Evolutionary conservation across 129 eudicot genomes (phyloP).

Genomic region (Smallanthus sonchifolius): DNA sequence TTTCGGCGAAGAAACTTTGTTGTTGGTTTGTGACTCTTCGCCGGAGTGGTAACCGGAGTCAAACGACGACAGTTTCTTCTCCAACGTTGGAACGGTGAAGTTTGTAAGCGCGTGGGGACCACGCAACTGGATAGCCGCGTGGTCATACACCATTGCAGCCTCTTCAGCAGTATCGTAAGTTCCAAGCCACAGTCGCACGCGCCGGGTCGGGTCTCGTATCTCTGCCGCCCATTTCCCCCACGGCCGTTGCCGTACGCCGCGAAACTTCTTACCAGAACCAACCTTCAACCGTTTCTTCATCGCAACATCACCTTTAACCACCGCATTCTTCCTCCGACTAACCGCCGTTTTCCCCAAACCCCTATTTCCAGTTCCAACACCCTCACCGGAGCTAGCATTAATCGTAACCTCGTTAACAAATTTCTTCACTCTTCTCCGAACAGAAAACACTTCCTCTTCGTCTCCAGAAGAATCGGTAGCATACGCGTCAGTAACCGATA

Average conservation of each 20-base stretch:
- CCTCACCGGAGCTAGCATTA: conserved; percentile 20
- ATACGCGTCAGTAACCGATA: conserved; percentile 73
- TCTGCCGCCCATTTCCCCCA: conserved; percentile 99
- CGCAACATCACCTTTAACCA: conserved; percentile 15
- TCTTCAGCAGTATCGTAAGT: conserved; percentile 99
- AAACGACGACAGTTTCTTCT: conserved; percentile 16
- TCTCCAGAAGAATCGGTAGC: conserved; percentile 89
- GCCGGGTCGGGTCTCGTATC: conserved; percentile 79
- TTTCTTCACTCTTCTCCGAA: conserved; percentile 47
- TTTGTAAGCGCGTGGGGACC: conserved; percentile 95
- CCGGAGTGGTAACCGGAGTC: conserved; percentile 53
- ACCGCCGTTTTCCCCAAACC: background rate
- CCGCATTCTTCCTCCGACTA: conserved; percentile 24
- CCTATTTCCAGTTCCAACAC: background rate
- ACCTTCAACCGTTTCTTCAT: conserved; percentile 24
- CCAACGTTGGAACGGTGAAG: conserved; percentile 50
- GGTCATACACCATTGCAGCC: conserved; percentile 97
- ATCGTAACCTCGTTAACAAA: conserved; percentile 64
- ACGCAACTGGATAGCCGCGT: conserved; percentile 96
- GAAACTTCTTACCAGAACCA: conserved; percentile 54
- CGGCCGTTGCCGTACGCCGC: conserved; percentile 95
- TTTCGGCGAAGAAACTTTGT: conserved; percentile 45
- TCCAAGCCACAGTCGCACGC: conserved; percentile 87
- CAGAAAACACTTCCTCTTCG: conserved; percentile 28
- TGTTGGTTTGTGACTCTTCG: conserved; percentile 42